phyloP scores from a whole-genome alignment of 495 filamentous ascomycete genomes.

The Penicillium paradoxum region DNA sequence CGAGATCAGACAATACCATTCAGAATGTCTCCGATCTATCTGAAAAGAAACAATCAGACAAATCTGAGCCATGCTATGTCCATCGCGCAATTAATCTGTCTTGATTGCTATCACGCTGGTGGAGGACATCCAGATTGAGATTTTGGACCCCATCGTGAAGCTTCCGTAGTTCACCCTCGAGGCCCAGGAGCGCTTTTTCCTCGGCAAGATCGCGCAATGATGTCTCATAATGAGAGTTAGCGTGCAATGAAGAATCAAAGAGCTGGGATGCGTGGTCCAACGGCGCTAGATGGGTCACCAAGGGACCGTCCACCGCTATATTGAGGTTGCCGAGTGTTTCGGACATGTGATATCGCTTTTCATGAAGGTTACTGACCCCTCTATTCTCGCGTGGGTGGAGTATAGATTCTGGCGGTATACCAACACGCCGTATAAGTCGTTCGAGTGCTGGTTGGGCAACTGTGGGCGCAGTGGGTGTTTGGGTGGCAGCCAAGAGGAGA shows the following conservation, averaged over 20 bases:
- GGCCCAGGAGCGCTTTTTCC: slow-evolving; percentile 21
- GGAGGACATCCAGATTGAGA: slow-evolving; percentile 33
- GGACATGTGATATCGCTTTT: slow-evolving; percentile 29
- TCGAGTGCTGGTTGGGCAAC: slow-evolving; percentile 30
- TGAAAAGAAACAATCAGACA: not conserved
- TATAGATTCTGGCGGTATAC: slow-evolving; percentile 30
- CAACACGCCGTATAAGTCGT: slow-evolving; percentile 35
- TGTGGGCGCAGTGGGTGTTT: slow-evolving; percentile 9
- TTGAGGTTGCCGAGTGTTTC: slow-evolving; percentile 24
- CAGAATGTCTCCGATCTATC: not conserved
- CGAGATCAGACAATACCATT: not conserved
- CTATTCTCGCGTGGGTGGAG: slow-evolving; percentile 22
- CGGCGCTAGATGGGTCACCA: slow-evolving; percentile 23
- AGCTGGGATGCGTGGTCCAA: slow-evolving; percentile 32
- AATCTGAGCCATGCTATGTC: slow-evolving; percentile 10
- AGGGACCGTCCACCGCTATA: slow-evolving; percentile 29
- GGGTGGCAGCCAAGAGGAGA: slow-evolving; percentile 8
- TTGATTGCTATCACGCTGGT: slow-evolving; percentile 29
- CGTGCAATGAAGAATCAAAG: slow-evolving; percentile 30
- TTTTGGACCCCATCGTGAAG: slow-evolving; percentile 34
- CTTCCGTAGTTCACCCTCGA: slow-evolving; percentile 27
- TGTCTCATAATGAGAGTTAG: slow-evolving; percentile 26
- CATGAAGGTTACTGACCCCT: slow-evolving; percentile 20
- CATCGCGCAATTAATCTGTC: slow-evolving; percentile 34
- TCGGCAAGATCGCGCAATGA: slow-evolving; percentile 27